Conservation (phyloP, 2,329 filamentous ascomycete species). For the Sporothrix brasiliensis region DNA sequence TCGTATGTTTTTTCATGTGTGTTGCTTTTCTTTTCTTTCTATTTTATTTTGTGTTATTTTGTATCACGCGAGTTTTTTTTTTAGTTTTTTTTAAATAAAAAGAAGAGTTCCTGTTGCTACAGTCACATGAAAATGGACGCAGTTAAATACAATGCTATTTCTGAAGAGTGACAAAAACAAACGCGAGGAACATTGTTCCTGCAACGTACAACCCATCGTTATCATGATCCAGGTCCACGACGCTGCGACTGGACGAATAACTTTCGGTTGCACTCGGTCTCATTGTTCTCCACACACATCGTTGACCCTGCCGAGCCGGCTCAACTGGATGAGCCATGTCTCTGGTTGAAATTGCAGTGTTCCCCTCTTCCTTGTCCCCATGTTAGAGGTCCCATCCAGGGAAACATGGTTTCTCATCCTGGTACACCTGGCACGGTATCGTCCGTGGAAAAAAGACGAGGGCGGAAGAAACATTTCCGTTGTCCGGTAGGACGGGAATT, state of each 20-base stretch:
- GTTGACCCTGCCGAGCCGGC: constrained; percentile 18
- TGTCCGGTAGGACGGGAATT: background rate
- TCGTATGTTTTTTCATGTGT: no score
- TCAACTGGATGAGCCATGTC: constrained; percentile 4
- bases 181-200: no score
- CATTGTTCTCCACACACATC: background rate
- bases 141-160: no score
- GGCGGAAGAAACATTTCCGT: constrained; percentile 28
- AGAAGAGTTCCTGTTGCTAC: no score
- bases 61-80: no score
- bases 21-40: no score
- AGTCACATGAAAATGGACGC: no score
- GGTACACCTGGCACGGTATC: background rate
- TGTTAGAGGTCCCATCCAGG: background rate
- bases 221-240: constrained; percentile 18
- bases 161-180: no score
- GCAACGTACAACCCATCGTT: background rate
- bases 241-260: background rate
- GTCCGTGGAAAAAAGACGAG: constrained; percentile 21
- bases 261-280: background rate
- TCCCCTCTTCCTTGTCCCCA: background rate
- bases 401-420: background rate
- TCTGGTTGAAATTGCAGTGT: background rate
- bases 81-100: no score
- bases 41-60: no score